A percentile compares a stretch with the other conserved stretches of the same genome.
Evolutionary conservation across 352 stramenopile genomes (phyloP).

Genomic region (Globisporangium mamillatum): DNA sequence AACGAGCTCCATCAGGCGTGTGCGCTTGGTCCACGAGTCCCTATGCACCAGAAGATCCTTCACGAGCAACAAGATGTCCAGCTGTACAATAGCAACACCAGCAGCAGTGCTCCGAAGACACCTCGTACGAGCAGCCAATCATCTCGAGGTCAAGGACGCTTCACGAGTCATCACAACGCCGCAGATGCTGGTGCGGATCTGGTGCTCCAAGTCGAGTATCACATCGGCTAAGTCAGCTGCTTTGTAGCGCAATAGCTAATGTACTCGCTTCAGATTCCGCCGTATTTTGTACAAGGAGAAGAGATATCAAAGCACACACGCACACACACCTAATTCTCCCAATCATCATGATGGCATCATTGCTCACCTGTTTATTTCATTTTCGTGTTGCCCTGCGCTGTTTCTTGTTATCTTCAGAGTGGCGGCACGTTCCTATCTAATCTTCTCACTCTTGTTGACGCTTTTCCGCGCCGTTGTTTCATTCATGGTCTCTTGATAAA

Average conservation of each 20-base stretch:
- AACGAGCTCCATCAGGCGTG: constrained; percentile 27
- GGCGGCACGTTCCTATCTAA: constrained; percentile 5
- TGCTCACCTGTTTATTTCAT: constrained; percentile 8
- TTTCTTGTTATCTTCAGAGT: neutral
- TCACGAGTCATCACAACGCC: constrained; percentile 6
- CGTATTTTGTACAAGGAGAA: neutral
- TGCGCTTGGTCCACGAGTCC: constrained; percentile 1
- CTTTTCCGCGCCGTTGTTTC: neutral
- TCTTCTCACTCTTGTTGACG: neutral
- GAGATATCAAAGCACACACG: neutral
- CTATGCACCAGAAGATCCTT: constrained; percentile 10
- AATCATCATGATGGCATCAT: neutral
- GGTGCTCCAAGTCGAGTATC: constrained; percentile 48
- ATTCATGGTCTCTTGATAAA: neutral
- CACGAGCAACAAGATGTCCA: neutral
- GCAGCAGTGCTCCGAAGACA: neutral
- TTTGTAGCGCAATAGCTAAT: neutral
- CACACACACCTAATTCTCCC: neutral
- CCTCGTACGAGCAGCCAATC: neutral
- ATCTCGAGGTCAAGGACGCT: neutral
- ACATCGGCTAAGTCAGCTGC: constrained; percentile 3
- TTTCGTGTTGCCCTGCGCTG: constrained; percentile 2
- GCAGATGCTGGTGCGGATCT: constrained; percentile 14
- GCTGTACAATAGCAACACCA: neutral
- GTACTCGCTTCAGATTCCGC: neutral